phyloP scores from a whole-genome alignment of 768 basidiomycete genomes.

The Pluteus cervinus region DNA sequence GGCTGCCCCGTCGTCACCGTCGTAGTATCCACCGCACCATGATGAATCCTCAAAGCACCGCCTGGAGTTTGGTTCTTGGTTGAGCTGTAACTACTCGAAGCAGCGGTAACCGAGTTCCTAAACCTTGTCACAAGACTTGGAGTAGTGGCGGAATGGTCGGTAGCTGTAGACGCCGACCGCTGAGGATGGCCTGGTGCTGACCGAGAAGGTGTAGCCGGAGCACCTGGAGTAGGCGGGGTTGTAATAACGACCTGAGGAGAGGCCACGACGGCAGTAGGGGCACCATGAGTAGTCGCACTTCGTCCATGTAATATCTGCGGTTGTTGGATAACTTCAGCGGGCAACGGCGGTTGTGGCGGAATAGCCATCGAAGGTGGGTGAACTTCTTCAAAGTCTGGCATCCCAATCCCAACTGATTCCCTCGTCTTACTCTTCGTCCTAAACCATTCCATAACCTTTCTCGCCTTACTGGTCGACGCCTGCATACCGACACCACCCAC shows the following conservation, averaged over 20 bases:
- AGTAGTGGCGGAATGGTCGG: conserved; percentile 34
- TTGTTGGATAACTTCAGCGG: too few relatives aligned
- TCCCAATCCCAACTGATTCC: conserved; percentile 27
- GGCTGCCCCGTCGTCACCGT: conserved; percentile 83
- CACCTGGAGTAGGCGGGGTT: conserved; percentile 19
- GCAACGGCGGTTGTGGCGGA: too few relatives aligned
- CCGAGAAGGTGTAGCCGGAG: conserved; percentile 15
- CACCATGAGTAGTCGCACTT: too few relatives aligned
- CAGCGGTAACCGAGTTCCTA: conserved; percentile 44
- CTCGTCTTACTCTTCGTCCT: conserved; percentile 58
- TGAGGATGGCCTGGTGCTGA: conserved; percentile 29
- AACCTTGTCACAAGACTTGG: conserved; percentile 41
- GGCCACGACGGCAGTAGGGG: neutral
- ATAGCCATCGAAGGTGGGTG: neutral
- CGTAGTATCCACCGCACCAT: conserved; percentile 87
- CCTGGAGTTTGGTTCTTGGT: conserved; percentile 18
- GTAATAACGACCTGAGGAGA: conserved; percentile 36
- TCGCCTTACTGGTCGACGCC: conserved; percentile 81
- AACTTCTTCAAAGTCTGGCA: conserved; percentile 14
- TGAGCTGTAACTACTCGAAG: conserved; percentile 26
- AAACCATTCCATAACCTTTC: conserved; percentile 99
- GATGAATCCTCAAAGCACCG: conserved; percentile 72
- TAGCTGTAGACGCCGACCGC: conserved; percentile 37
- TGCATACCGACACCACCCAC: conserved; percentile 33
- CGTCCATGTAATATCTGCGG: too few relatives aligned